phyloP scores from a whole-genome alignment of 108 stramenopile species.

The Epithemia pelagica region DNA sequence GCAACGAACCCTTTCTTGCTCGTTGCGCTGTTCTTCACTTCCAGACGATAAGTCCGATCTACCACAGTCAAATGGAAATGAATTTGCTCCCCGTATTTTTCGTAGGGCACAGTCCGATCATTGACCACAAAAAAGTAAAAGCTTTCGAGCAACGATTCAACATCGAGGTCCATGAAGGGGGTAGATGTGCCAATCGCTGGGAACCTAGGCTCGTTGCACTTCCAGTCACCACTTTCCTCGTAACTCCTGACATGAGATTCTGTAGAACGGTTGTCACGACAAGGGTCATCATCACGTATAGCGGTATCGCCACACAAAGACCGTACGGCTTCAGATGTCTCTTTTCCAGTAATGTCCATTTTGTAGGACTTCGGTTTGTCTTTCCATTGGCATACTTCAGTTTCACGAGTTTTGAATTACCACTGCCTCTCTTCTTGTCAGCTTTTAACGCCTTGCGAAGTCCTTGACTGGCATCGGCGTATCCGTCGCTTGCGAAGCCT shows the following conservation, averaged over 20 bases:
- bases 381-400: neutral
- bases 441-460: slow-evolving; percentile 5
- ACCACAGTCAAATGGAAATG: neutral
- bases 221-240: neutral
- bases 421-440: neutral
- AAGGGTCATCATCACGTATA: slow-evolving; percentile 26
- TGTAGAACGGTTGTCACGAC: neutral
- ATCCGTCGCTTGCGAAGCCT: slow-evolving; percentile 27
- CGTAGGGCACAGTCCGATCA: neutral
- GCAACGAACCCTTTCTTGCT: no score
- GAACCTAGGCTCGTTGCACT: neutral
- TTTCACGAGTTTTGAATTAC: neutral
- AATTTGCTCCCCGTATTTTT: neutral
- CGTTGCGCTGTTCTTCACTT: no score
- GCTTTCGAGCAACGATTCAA: neutral
- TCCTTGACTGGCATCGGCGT: slow-evolving; percentile 14
- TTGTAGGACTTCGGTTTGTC: neutral
- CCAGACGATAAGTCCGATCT: no score
- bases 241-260: neutral
- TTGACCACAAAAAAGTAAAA: neutral
- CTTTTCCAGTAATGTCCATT: neutral
- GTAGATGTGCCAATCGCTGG: neutral
- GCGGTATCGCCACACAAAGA: slow-evolving; percentile 27
- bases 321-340: slow-evolving; percentile 31
- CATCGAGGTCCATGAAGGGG: neutral